phyloP scores from a whole-genome alignment of 2,329 filamentous ascomycete genomes.

The Grosmannia clavigera region DNA sequence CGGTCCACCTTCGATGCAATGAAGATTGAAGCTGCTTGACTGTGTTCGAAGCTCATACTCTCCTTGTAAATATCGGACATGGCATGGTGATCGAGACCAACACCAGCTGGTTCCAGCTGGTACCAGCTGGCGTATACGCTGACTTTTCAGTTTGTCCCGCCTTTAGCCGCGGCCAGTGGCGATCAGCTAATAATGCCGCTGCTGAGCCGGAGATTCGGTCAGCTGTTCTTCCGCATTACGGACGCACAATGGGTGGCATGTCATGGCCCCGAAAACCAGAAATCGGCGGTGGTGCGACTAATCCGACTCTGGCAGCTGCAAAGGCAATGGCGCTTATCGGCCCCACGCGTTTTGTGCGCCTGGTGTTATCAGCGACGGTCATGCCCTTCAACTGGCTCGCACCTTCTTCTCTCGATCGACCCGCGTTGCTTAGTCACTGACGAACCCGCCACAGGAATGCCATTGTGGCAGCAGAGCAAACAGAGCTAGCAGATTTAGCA shows the following conservation, averaged over 20 bases:
- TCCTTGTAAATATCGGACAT: no score
- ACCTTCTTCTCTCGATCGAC: neutral
- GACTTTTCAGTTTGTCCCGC: no score
- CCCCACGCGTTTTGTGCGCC: neutral
- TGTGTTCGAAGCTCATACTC: no score
- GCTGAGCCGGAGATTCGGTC: neutral
- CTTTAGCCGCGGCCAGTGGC: no score
- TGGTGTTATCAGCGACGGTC: neutral
- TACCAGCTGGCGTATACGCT: neutral
- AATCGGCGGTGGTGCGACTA: neutral
- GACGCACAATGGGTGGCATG: neutral
- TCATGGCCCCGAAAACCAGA: neutral
- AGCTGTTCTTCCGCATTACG: neutral
- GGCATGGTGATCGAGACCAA: no score
- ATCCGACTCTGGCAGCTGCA: neutral
- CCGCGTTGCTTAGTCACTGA: neutral
- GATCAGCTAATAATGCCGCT: neutral
- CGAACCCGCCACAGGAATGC: neutral
- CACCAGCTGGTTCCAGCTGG: neutral
- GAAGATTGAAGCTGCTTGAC: no score
- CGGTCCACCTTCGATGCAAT: no score
- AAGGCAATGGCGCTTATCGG: neutral
- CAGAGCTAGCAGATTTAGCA: no score
- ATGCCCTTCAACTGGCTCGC: neutral
- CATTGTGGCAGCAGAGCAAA: neutral